Base-by-base conservation (phyloP, 2,329 filamentous ascomycete genomes). In the Fonsecaea erecta region DNA sequence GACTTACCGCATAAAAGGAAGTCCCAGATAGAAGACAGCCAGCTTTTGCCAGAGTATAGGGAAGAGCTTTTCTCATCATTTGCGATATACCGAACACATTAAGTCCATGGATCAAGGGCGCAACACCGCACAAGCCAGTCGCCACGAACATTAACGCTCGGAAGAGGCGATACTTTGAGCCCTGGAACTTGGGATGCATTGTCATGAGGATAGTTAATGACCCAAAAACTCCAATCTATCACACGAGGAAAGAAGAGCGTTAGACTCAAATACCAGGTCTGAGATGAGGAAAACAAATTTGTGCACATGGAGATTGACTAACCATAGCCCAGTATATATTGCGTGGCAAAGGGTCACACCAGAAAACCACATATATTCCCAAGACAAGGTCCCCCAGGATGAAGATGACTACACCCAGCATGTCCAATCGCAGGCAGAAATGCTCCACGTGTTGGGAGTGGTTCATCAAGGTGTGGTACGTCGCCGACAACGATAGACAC, bases 381-480 rank as follows among this genome's bases (percentile, higher is more conserved):
- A 53, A 60, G 9, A 65, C 59, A 62, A 61, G 54, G 61, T 57
- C 51, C 11, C 67, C 67, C 30, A 61, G 52, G 28, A 63, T 70
- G 2, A 71, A 52, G 12, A 68, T 32, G 1, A 70, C 61, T 26
- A 71, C 63, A 40, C 71, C 65, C 37, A 68, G 63, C 35, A 59
- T 26, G 57, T 75, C 74, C 14, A 74, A 54, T 37, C 66, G 62
- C 14, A 65, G 60, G 26, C 68, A 72, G 18, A 74, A 66, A 28
- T 71, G 62, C 21, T 71, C 64, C 7, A 74, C 62, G 16, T 24
- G 37, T 43, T 68, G 52, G 11, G 73, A 74, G 62, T 77, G 74
- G 60, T 74, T 75, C 52, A 71, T 70, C 30, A 76, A 52, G 24
- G 71, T 73, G 61, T 77, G 74, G 56, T 73, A 72, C 11, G 59